phyloP scores from a whole-genome alignment of 202 grass and related monocot species.

The Setaria italica region DNA sequence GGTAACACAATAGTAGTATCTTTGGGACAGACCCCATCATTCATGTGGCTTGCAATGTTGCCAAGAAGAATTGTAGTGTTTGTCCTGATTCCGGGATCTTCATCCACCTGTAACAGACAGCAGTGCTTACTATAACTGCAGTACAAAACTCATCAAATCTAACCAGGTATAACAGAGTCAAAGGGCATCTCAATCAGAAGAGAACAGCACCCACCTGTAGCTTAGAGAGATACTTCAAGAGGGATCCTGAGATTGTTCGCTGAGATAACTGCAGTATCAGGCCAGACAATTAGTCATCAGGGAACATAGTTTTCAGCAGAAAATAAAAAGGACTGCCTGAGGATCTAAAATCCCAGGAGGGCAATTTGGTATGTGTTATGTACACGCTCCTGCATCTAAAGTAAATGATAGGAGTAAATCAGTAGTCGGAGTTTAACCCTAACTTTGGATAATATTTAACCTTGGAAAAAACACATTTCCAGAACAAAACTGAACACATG shows the following conservation, averaged over 20 bases:
- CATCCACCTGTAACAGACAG: constrained; percentile 81
- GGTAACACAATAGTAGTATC: constrained; percentile 27
- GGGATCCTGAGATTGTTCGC: constrained; percentile 93
- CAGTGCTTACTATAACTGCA: constrained; percentile 20
- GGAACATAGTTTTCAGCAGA: constrained; percentile 22
- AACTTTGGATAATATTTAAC: not conserved
- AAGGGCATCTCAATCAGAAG: constrained; percentile 27
- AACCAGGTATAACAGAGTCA: constrained; percentile 28
- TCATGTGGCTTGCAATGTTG: constrained; percentile 97
- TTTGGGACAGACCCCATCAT: constrained; percentile 87
- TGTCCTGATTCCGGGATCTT: constrained; percentile 97
- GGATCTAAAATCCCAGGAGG: constrained; percentile 11
- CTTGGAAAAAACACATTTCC: constrained; percentile 5
- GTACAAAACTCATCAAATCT: constrained; percentile 31
- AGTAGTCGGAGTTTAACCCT: not conserved
- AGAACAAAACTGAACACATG: constrained; percentile 1
- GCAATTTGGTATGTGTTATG: not conserved
- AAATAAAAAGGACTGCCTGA: constrained; percentile 14
- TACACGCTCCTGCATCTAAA: not conserved
- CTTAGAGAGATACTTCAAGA: constrained; percentile 99
- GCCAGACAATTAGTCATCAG: constrained; percentile 44
- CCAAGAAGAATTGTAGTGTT: constrained; percentile 99
- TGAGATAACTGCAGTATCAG: constrained; percentile 87
- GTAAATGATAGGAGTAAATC: not conserved
- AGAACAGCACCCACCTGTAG: constrained; percentile 72